phyloP scores from a whole-genome alignment of 2,329 filamentous ascomycete genomes.

The Colletotrichum limetticola region DNA sequence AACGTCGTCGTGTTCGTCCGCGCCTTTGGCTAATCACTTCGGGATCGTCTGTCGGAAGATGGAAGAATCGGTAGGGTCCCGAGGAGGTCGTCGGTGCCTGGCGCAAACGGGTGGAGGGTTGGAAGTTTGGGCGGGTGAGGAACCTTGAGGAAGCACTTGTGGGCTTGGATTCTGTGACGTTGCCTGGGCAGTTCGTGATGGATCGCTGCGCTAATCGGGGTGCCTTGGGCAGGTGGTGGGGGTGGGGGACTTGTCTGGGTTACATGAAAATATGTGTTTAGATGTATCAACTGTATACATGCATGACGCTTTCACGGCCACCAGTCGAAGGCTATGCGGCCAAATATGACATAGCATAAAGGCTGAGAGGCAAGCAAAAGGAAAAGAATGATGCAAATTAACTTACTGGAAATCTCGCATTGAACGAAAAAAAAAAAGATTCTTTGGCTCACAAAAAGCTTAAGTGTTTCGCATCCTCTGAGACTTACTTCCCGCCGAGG shows the following conservation, averaged over 20 bases:
- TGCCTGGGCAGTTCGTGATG: conserved; percentile 35
- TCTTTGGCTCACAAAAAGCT: not conserved
- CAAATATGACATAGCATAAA: not conserved
- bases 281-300: not conserved
- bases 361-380: too few relatives aligned
- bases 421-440: too few relatives aligned
- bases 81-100: conserved; percentile 26
- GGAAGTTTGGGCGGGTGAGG: not conserved
- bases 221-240: conserved; percentile 29
- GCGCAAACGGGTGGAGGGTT: conserved; percentile 1
- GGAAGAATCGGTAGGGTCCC: not conserved
- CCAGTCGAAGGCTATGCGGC: not conserved
- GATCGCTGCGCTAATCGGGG: conserved; percentile 18
- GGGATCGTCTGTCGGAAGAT: not conserved
- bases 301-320: not conserved
- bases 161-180: conserved; percentile 32
- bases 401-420: too few relatives aligned
- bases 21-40: not conserved
- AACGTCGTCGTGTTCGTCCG: conserved; percentile 8
- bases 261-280: not conserved
- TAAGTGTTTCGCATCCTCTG: not conserved
- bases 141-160: conserved; percentile 22
- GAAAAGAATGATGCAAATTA: too few relatives aligned
- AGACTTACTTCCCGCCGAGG: not conserved
- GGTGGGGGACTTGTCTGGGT: conserved; percentile 12